Evolutionary conservation across 2,329 filamentous ascomycete species (phyloP).

Genomic region (Celoporthe dispersa): DNA sequence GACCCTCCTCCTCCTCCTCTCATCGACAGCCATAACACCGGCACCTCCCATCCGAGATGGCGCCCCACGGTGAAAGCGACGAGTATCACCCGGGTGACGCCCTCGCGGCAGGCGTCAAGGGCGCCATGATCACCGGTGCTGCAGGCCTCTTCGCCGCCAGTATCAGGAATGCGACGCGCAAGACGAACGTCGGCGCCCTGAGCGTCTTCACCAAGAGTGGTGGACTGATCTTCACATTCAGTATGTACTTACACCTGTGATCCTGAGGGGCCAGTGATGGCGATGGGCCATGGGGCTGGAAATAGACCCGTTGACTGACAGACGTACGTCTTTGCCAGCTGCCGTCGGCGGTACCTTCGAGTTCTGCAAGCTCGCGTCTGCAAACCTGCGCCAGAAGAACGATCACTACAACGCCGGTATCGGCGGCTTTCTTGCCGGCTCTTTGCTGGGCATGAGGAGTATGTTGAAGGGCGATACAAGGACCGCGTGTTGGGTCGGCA

Average conservation of each 20-base stretch:
- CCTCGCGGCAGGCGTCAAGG: constrained; percentile 57
- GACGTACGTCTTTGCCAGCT: constrained; percentile 51
- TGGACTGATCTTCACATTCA: constrained; percentile 69
- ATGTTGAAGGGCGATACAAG: constrained; percentile 44
- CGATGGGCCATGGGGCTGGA: too few species aligned
- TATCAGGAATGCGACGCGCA: constrained; percentile 84
- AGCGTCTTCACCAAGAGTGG: constrained; percentile 82
- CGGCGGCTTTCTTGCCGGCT: constrained; percentile 77
- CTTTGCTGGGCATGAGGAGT: constrained; percentile 75
- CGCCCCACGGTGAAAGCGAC: constrained; percentile 39
- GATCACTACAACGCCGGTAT: constrained; percentile 76
- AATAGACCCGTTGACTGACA: background rate
- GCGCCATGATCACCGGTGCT: constrained; percentile 58
- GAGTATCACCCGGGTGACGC: constrained; percentile 57
- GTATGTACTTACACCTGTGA: constrained; percentile 49
- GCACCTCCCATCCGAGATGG: constrained; percentile 32
- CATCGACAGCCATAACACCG: background rate
- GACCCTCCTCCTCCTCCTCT: background rate
- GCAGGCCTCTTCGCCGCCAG: constrained; percentile 58
- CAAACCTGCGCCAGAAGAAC: constrained; percentile 85
- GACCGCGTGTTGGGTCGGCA: background rate
- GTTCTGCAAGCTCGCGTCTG: constrained; percentile 76
- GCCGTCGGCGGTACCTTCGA: constrained; percentile 75
- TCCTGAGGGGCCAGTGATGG: background rate
- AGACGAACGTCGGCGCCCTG: constrained; percentile 78